A percentile compares a stretch with the other conserved stretches of the same genome.
Evolutionary conservation across 768 basidiomycete genomes (phyloP).

Genomic region (Lactarius vividus): DNA sequence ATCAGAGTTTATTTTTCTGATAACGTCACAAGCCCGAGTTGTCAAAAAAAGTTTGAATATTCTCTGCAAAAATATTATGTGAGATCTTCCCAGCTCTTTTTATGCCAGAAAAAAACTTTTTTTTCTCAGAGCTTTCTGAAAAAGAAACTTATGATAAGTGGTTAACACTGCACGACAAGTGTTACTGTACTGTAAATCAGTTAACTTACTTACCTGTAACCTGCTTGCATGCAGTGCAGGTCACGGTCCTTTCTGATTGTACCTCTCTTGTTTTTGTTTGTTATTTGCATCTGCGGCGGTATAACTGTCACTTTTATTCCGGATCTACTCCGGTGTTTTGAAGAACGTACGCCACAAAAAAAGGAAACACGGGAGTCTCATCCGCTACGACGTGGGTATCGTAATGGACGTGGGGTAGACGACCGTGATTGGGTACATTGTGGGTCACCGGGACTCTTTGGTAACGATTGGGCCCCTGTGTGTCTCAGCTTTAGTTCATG

Average conservation of each 20-base stretch:
- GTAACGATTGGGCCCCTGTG: not conserved
- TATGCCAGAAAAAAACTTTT: not conserved
- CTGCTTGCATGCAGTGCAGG: not conserved
- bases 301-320: not conserved
- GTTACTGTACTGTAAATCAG: too few relatives aligned
- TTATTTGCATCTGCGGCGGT: not conserved
- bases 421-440: not conserved
- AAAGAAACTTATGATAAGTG: not conserved
- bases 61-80: not conserved
- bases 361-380: not conserved
- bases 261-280: not conserved
- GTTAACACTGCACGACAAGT: not conserved
- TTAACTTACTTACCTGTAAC: too few relatives aligned
- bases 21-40: too few relatives aligned
- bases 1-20: too few relatives aligned
- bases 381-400: not conserved
- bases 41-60: not conserved
- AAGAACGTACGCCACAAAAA: not conserved
- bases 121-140: not conserved
- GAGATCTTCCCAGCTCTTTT: not conserved
- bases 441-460: not conserved
- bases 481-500: not conserved
- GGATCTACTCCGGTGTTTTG: not conserved
- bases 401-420: not conserved
- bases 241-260: not conserved